phyloP scores from a whole-genome alignment of 1,284 basidiomycete species.

The Cerioporus squamosus region DNA sequence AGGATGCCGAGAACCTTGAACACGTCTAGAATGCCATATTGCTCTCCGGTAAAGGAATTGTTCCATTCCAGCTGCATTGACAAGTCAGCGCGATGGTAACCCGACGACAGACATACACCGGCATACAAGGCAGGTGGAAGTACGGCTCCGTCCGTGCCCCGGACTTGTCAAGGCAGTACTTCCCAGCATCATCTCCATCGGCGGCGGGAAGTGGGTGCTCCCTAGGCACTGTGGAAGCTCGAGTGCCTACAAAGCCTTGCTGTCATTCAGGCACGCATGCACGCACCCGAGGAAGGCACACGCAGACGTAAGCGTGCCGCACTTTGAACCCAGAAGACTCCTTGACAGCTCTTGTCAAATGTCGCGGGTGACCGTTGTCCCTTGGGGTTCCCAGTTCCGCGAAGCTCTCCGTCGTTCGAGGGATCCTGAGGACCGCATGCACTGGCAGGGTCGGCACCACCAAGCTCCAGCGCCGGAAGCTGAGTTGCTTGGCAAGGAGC shows the following conservation, averaged over 20 bases:
- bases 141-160: neutral
- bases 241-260: neutral
- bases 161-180: neutral
- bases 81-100: neutral
- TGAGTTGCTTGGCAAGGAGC: no score
- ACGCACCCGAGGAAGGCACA: neutral
- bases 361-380: neutral
- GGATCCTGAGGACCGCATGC: no score
- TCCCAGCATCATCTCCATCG: neutral
- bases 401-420: neutral
- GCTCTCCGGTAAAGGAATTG: neutral
- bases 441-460: no score
- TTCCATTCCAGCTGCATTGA: constrained; percentile 1
- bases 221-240: no score
- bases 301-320: neutral
- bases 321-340: constrained; percentile 5
- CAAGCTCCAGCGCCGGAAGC: no score
- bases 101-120: neutral
- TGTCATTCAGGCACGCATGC: constrained; percentile 6
- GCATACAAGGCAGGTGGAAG: neutral
- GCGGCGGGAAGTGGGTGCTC: neutral
- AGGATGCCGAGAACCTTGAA: no score
- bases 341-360: constrained; percentile 14
- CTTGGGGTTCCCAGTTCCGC: neutral
- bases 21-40: no score